Base-by-base conservation (phyloP, 2,329 filamentous ascomycete genomes). In the Colletotrichum trifolii region DNA sequence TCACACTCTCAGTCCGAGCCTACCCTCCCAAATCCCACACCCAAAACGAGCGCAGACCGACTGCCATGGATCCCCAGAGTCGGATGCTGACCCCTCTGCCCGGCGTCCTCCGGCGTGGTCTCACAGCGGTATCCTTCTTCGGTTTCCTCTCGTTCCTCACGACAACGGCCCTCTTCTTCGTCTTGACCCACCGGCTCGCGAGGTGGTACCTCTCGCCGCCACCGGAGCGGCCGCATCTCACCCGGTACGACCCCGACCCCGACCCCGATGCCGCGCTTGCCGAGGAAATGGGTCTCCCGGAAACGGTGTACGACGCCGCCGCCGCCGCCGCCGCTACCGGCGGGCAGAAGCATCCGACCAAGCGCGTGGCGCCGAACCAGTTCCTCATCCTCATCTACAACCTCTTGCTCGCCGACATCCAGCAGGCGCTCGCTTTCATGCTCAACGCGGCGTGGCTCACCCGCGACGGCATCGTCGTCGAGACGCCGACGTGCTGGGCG, bases 381-480 rank as follows among this genome's bases (percentile, higher is more conserved):
- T 88, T 88, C 69, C 77, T 88, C 17, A 77, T 89, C 4, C 77
- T 89, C 6, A 83, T 89, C 60, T 84, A 86, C 74, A 89, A 88
- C 72, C 81, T 89, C 5, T 74, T 89, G 5, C 74, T 87, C 55
- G 86, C 87, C 42, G 86, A 89, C 70, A 79, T 88, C 10, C 83
- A 87, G 69, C 86, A 89, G 72, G 77, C 84, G 7, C 69, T 82
- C 4, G 82, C 85, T 2, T 89, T 88, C 71, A 67, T 87, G 34
- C 76, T 89, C 54, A 87, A 85, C 64, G 81, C 82, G 42, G 78
- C 82, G 53, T 86, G 85, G 79, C 74, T 87, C 13, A 72, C 73
- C 1, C 69, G 76, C 15, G 77, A 86, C 69, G 76, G 75, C 0
- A 83, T 89, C 46, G 68, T 80, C 3, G 80, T 87, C 6, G 76